These are phyloP conservation scores for Monilinia vaccinii-corymbosi DNA, from an alignment of 2,329 filamentous ascomycete species.

Conservation along the genomic window DNA sequence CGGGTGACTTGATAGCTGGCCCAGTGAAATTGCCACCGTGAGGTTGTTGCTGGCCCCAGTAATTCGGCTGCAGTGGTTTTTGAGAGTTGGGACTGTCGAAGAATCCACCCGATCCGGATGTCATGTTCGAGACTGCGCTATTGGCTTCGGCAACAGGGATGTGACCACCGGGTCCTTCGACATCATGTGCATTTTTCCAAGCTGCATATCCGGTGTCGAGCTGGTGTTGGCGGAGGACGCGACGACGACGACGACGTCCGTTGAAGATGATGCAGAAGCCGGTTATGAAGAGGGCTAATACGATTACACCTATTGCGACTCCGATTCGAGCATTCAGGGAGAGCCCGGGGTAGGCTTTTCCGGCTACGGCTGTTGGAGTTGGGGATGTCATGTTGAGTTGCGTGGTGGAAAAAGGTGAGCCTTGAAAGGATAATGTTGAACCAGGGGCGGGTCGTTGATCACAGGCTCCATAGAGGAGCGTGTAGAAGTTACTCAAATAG, in stretches of 20 bases:
- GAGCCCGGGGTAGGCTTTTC: conserved; percentile 31
- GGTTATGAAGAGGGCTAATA: conserved; percentile 37
- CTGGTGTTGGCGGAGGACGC: conserved; percentile 38
- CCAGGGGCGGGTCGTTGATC: conserved; percentile 41
- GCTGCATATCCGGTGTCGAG: conserved; percentile 19
- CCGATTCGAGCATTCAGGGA: conserved; percentile 48
- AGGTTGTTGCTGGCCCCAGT: conserved; percentile 34
- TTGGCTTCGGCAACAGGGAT: background rate
- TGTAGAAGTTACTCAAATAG: conserved; percentile 47
- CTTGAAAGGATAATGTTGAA: conserved; percentile 40
- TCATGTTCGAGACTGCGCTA: conserved; percentile 23
- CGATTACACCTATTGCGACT: conserved; percentile 44
- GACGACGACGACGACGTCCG: conserved; percentile 46
- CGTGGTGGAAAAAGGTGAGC: conserved; percentile 42
- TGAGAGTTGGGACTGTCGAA: conserved; percentile 46
- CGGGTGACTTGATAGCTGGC: background rate
- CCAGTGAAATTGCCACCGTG: conserved; percentile 30
- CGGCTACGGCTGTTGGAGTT: conserved; percentile 29
- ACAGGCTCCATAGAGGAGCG: conserved; percentile 39
- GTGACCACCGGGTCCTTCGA: conserved; percentile 6
- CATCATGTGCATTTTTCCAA: conserved; percentile 17
- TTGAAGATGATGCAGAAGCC: conserved; percentile 48
- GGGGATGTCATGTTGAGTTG: conserved; percentile 43
- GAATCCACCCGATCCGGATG: conserved; percentile 29
- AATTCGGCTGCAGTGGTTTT: conserved; percentile 36